phyloP scores from a whole-genome alignment of 176 grass and related monocot genomes.

The Sorghum bicolor region DNA sequence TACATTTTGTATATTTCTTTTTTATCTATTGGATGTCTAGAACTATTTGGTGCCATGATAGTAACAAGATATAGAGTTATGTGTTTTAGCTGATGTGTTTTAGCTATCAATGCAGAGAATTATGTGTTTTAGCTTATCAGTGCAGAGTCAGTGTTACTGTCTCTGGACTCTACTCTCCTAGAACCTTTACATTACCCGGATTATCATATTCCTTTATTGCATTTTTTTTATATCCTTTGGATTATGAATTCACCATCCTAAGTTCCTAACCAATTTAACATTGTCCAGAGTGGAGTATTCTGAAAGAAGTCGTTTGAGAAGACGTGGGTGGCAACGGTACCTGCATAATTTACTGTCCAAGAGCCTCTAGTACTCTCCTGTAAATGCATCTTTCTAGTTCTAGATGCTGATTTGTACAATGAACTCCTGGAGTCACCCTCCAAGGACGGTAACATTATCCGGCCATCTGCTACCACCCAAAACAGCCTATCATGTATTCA shows the following conservation, averaged over 20 bases:
- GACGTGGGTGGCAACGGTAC: background rate
- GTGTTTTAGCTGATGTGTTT: conserved; percentile 10
- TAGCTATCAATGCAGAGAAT: background rate
- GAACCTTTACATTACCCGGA: background rate
- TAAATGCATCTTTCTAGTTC: conserved; percentile 41
- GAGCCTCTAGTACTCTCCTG: conserved; percentile 22
- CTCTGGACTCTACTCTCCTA: background rate
- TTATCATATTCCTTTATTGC: background rate
- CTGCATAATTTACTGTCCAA: background rate
- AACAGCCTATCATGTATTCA: background rate
- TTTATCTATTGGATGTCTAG: background rate
- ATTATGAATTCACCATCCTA: background rate
- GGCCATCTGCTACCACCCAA: background rate
- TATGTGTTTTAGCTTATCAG: background rate
- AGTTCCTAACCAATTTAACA: conserved; percentile 2
- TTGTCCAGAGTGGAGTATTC: conserved; percentile 16
- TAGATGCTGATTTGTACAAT: conserved; percentile 35
- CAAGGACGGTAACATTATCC: conserved; percentile 13
- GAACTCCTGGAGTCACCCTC: background rate
- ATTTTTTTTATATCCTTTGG: background rate
- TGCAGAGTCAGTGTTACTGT: background rate
- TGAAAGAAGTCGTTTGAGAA: background rate
- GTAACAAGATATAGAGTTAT: background rate
- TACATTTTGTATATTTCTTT: background rate
- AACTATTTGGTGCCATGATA: background rate